Evolutionary conservation across 2,329 filamentous ascomycete species (phyloP), one percentile per base, ranked within the genome.

Genomic region (Diaporthe amygdali): DNA sequence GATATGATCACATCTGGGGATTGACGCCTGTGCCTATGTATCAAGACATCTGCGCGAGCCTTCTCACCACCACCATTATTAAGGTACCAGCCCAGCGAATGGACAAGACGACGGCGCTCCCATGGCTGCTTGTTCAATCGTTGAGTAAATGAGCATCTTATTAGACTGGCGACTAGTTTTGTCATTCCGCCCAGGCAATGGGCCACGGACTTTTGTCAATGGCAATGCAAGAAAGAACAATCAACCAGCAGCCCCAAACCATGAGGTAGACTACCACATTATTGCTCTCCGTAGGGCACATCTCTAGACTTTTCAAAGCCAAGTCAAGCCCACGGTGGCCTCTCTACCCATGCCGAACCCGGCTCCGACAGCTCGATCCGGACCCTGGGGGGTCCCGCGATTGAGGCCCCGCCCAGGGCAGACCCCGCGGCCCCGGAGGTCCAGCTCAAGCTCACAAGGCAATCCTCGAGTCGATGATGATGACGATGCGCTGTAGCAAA

Each of bases 401-500:
- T 61, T 22, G 37, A 49, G 44, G 44, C 59, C 59, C 59, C 59
- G 59, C 59, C 59, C n/a, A n/a, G 49, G 44, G 59, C 22, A 37
- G 44, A 64, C 59, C 59, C 59, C 59, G 59, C 59, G 14, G 59
- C 22, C 44, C 52, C 41, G 27, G 41, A 63, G 59, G 41, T 47
- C 12, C 30, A 15, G 27, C 30, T 49, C 59, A 49, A 15, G 27
- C 30, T 49, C 59, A 49, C 4, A 49, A 15, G 59, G 44, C 30
- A 37, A 7, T 25, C 27, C 49, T 64, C 44, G 37, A 25, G 59
- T 64, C 59, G 59, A 64, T 64, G 59, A 64, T 64, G 59, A 51
- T 8, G 25, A 59, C 30, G 55, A 25, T 61, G 56, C 9, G 14
- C 39, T 49, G 8, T 25, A 9, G 5, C 27, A 3, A 49, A 64